Base-by-base conservation (phyloP, 75 land plant genomes). In the Larix kaempferi region DNA sequence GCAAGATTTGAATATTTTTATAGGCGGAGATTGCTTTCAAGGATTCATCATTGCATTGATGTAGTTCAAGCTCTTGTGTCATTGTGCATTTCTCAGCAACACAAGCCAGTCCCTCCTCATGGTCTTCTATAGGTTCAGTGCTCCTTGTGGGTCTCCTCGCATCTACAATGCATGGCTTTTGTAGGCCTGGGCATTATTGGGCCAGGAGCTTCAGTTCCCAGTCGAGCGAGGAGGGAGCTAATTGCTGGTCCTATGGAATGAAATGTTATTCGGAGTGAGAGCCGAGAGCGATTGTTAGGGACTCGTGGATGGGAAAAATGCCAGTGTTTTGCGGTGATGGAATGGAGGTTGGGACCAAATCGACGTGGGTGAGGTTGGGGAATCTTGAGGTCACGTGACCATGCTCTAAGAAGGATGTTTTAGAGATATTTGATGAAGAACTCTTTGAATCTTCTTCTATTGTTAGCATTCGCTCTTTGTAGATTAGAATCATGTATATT, bases 11-110 rank as follows among this genome's bases (percentile, higher is more conserved):
- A 5, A 96, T 80, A 75, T 94, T 94, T 64, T 66, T 56, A 73
- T 84, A 94, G 10, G 71, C 88, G 19, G 91, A 84, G 76, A 96
- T 80, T 11, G 91, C 86, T n/a, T 77, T 71, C 57, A 96, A 76
- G 23, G 89, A 44, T 16, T 79, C 61, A 59, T 96, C 98, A 3
- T 80, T 83, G 75, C 98, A 94, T 57, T 82, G 86, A 74, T 88
- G 89, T 59, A 96, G 65, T 82, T 90, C 99, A 64, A 96, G 71
- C 75, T 96, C 94, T 65, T 90, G 98, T 79, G 94, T 65, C 64
- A 82, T 84, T 15, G 57, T 41, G 77, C 99, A 96, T 56, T 58
- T 77, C 23, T 76, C 63, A 0, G 95, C 98, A 7, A 94, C 71
- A 25, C 78, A 59, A 6, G 83, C 62, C 78, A 96, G 81, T 41